A percentile compares a stretch with the other conserved stretches of the same genome.
Conservation (phyloP, 1,284 basidiomycete genomes). For the Heterobasidion occidentale region DNA sequence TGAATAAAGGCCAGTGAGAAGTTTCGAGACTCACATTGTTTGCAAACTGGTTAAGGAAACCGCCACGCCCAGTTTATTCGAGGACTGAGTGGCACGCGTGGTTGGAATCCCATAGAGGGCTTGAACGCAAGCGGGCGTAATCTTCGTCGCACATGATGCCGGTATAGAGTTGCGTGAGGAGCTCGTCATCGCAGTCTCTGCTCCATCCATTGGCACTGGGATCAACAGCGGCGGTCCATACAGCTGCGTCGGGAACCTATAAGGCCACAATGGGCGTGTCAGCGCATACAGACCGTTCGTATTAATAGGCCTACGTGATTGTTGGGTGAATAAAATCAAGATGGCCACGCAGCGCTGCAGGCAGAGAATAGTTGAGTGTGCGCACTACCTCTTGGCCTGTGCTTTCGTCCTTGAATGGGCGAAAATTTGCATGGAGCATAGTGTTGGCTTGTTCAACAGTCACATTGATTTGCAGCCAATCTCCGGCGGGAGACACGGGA, state of each 20-base stretch:
- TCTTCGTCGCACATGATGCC: conserved; percentile 12
- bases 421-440: conserved; percentile 31
- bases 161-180: conserved; percentile 9
- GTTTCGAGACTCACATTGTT: conserved; percentile 15
- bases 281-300: background rate
- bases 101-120: conserved; percentile 24
- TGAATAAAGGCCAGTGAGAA: background rate
- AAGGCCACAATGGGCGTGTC: background rate
- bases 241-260: conserved; percentile 5
- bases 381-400: conserved; percentile 24
- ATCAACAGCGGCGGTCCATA: conserved; percentile 8
- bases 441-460: conserved; percentile 30
- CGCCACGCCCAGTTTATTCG: conserved; percentile 21
- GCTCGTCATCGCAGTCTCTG: conserved; percentile 9
- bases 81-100: conserved; percentile 18
- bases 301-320: conserved; percentile 17
- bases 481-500: conserved; percentile 25
- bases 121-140: conserved; percentile 22
- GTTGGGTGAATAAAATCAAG: conserved; percentile 36
- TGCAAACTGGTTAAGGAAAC: conserved; percentile 21
- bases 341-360: conserved; percentile 26
- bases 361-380: conserved; percentile 35
- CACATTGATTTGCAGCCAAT: conserved; percentile 32
- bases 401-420: conserved; percentile 26
- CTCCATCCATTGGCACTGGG: background rate